These are phyloP conservation scores for Dorcoceras hygrometricum DNA, from an alignment of 257 asterid species.

Conservation along the genomic window DNA sequence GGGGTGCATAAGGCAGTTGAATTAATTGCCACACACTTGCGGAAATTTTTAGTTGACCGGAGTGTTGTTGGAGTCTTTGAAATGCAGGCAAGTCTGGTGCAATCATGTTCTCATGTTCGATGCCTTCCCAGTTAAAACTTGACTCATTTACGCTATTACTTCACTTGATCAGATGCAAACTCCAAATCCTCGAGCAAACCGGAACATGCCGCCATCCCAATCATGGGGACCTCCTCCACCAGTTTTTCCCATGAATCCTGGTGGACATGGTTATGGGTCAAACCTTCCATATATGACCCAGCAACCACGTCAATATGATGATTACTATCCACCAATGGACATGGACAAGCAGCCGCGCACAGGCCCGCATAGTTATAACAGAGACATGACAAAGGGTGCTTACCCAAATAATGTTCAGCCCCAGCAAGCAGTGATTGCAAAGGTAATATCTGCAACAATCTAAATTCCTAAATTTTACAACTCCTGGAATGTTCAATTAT, in stretches of 20 bases:
- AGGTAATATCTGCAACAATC: slow-evolving; percentile 41
- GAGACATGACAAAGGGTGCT: slow-evolving; percentile 54
- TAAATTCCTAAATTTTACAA: not conserved
- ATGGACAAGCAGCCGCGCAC: slow-evolving; percentile 58
- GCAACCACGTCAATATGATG: slow-evolving; percentile 60
- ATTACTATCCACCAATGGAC: slow-evolving; percentile 59
- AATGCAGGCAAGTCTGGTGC: slow-evolving; percentile 55
- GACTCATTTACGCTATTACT: slow-evolving; percentile 13
- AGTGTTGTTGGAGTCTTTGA: slow-evolving; percentile 79
- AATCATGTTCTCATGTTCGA: slow-evolving; percentile 7
- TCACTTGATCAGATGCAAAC: slow-evolving; percentile 54
- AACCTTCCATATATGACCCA: slow-evolving; percentile 51
- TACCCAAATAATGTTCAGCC: slow-evolving; percentile 47
- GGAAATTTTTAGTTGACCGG: slow-evolving; percentile 88
- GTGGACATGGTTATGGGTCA: slow-evolving; percentile 51
- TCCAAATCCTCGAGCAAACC: slow-evolving; percentile 59
- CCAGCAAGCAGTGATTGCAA: slow-evolving; percentile 65
- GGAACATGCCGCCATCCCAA: slow-evolving; percentile 54
- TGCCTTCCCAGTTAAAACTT: slow-evolving; percentile 1
- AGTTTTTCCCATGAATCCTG: slow-evolving; percentile 47
- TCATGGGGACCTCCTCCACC: slow-evolving; percentile 69
- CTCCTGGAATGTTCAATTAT: not conserved
- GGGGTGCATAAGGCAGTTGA: slow-evolving; percentile 77
- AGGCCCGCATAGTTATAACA: slow-evolving; percentile 50
- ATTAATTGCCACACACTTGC: slow-evolving; percentile 68